Conservation (phyloP, 1,139 yeast genomes). For the Kluyveromyces sp. region DNA sequence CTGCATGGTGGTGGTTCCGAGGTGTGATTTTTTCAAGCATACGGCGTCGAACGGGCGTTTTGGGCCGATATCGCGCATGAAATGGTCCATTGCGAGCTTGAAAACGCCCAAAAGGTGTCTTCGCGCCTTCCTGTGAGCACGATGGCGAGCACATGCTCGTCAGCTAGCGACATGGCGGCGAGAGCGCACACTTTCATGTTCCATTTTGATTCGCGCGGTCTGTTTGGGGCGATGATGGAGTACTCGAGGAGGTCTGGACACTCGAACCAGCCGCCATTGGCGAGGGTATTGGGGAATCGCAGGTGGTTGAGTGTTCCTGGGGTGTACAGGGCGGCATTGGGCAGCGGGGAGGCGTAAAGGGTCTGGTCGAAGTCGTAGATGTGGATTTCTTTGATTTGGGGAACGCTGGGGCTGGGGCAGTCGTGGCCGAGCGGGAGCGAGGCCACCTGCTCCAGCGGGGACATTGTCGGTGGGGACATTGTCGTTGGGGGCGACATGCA, state of each 20-base stretch:
- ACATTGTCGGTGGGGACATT: too few relatives aligned
- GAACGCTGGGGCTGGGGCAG: background rate
- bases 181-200: constrained; percentile 34
- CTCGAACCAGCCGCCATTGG: constrained; percentile 43
- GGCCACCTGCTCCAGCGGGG: too few relatives aligned
- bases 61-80: constrained; percentile 19
- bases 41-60: constrained; percentile 34
- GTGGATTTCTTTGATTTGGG: constrained; percentile 29
- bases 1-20: constrained; percentile 24
- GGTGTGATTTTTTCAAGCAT: constrained; percentile 29
- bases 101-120: constrained; percentile 25
- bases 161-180: constrained; percentile 26
- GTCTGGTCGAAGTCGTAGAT: constrained; percentile 45
- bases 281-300: constrained; percentile 22
- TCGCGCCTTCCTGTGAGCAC: constrained; percentile 38
- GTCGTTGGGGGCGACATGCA: too few relatives aligned
- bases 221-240: constrained; percentile 30
- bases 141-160: constrained; percentile 31
- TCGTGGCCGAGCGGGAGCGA: too few relatives aligned
- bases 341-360: constrained; percentile 37
- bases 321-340: constrained; percentile 35
- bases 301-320: constrained; percentile 26
- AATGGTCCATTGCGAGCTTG: constrained; percentile 11
- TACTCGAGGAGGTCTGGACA: constrained; percentile 31
- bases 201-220: constrained; percentile 28